These are phyloP conservation scores for Ceratobasidium papillatum DNA, from an alignment of 1,284 basidiomycete species.

Conservation along the genomic window DNA sequence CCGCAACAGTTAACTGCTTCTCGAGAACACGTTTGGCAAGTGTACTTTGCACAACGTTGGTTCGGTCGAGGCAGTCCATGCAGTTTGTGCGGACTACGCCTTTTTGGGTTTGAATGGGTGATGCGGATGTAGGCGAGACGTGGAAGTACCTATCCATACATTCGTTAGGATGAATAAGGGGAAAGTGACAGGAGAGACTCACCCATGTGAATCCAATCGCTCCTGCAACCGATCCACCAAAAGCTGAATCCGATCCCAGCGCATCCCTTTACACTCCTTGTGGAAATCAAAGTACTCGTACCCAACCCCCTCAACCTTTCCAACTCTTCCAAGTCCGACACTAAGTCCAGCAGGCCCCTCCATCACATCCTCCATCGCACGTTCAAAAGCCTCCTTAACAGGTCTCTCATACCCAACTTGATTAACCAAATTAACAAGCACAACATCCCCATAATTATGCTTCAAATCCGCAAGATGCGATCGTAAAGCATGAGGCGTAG, in stretches of 20 bases:
- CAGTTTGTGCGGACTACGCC: slow-evolving; percentile 86
- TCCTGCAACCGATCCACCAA: slow-evolving; percentile 82
- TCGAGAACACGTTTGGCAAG: slow-evolving; percentile 86
- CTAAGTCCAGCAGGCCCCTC: slow-evolving; percentile 50
- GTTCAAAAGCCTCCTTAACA: slow-evolving; percentile 96
- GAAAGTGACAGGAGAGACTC: slow-evolving; percentile 47
- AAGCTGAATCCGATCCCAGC: slow-evolving; percentile 90
- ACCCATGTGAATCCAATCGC: slow-evolving; percentile 79
- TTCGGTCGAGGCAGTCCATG: slow-evolving; percentile 79
- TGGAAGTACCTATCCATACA: slow-evolving; percentile 74
- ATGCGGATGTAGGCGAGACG: slow-evolving; percentile 58
- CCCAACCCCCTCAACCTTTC: slow-evolving; percentile 61
- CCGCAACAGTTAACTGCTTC: slow-evolving; percentile 76
- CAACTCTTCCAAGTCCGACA: slow-evolving; percentile 45
- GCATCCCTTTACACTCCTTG: slow-evolving; percentile 93
- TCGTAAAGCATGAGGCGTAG: slow-evolving; percentile 66
- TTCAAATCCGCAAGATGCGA: slow-evolving; percentile 50
- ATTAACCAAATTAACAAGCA: slow-evolving; percentile 93
- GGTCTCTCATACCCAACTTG: slow-evolving; percentile 95
- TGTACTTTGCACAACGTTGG: slow-evolving; percentile 94
- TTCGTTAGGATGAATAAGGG: slow-evolving; percentile 36
- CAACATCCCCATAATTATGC: slow-evolving; percentile 82
- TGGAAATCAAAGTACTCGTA: slow-evolving; percentile 99
- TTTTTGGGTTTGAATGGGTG: slow-evolving; percentile 65
- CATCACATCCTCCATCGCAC: slow-evolving; percentile 60